Evolutionary conservation across 2,329 filamentous ascomycete species (phyloP).

Genomic region (Neoarthrinium moseri): DNA sequence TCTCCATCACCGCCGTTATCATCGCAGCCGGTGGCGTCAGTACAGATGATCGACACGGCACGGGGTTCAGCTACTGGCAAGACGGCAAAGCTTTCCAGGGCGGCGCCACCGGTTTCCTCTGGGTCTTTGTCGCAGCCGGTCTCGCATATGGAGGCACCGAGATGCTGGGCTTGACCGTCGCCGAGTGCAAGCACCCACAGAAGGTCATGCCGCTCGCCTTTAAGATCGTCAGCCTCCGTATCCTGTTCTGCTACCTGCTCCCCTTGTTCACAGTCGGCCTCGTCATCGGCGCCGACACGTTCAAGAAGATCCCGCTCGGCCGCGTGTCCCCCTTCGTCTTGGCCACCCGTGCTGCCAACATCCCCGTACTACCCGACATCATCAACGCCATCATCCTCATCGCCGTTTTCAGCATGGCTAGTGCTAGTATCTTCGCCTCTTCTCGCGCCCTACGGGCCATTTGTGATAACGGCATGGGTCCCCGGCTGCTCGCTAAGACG

Average conservation of each 20-base stretch:
- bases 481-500: slow-evolving; percentile 20
- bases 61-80: slow-evolving; percentile 51
- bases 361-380: slow-evolving; percentile 25
- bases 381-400: slow-evolving; percentile 36
- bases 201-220: slow-evolving; percentile 36
- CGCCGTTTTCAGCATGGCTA: slow-evolving; percentile 35
- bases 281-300: slow-evolving; percentile 26
- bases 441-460: slow-evolving; percentile 35
- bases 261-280: slow-evolving; percentile 32
- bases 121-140: slow-evolving; percentile 42
- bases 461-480: slow-evolving; percentile 33
- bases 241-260: slow-evolving; percentile 37
- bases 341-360: slow-evolving; percentile 23
- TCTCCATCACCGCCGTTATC: slow-evolving; percentile 56
- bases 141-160: slow-evolving; percentile 45
- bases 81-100: slow-evolving; percentile 42
- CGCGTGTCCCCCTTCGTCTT: slow-evolving; percentile 23
- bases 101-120: slow-evolving; percentile 39
- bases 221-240: slow-evolving; percentile 38
- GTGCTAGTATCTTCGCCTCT: slow-evolving; percentile 39
- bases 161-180: slow-evolving; percentile 41
- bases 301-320: slow-evolving; percentile 9
- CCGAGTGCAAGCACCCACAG: slow-evolving; percentile 37
- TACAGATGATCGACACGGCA: slow-evolving; percentile 40
- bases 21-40: slow-evolving; percentile 49